These are phyloP conservation scores for Metahyphopichia silvanorum DNA, from an alignment of 805 yeast species.

Conservation along the genomic window DNA sequence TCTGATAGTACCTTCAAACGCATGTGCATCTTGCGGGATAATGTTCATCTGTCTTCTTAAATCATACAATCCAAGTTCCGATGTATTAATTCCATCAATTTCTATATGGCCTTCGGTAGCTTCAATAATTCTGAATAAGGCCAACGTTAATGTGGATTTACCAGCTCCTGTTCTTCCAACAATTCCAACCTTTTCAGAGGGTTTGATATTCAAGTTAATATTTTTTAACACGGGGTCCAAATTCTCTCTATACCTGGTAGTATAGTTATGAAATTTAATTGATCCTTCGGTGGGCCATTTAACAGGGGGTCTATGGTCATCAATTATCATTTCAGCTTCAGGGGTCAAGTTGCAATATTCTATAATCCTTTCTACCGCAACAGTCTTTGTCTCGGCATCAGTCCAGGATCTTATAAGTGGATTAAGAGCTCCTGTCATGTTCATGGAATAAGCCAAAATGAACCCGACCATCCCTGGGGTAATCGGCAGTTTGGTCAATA, in stretches of 20 bases:
- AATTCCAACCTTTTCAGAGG: slow-evolving; percentile 24
- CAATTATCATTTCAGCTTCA: slow-evolving; percentile 13
- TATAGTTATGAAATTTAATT: slow-evolving; percentile 18
- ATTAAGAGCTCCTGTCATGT: slow-evolving; percentile 16
- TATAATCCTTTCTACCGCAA: slow-evolving; percentile 23
- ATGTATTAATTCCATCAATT: slow-evolving; percentile 20
- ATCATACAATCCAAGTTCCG: slow-evolving; percentile 21
- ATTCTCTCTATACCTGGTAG: slow-evolving; percentile 21
- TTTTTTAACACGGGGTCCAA: slow-evolving; percentile 24
- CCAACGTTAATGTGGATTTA: slow-evolving; percentile 24
- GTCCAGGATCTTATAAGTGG: slow-evolving; percentile 20
- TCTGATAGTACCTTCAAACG: slow-evolving; percentile 22
- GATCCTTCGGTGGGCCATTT: slow-evolving; percentile 22
- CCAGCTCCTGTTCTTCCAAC: slow-evolving; percentile 32
- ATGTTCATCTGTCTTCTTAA: slow-evolving; percentile 24
- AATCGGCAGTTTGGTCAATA: slow-evolving; percentile 15
- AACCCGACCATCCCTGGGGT: slow-evolving; percentile 25
- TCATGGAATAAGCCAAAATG: slow-evolving; percentile 25
- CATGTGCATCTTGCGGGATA: slow-evolving; percentile 27
- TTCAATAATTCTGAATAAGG: slow-evolving; percentile 26
- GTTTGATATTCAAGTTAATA: slow-evolving; percentile 18
- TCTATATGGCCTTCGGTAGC: slow-evolving; percentile 21
- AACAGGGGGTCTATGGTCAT: slow-evolving; percentile 8
- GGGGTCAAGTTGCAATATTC: slow-evolving; percentile 19
- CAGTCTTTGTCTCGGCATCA: slow-evolving; percentile 22